These are phyloP conservation scores for Paraurostyla sp. DNA, from an alignment of 73 alveolate species.

Conservation along the genomic window DNA sequence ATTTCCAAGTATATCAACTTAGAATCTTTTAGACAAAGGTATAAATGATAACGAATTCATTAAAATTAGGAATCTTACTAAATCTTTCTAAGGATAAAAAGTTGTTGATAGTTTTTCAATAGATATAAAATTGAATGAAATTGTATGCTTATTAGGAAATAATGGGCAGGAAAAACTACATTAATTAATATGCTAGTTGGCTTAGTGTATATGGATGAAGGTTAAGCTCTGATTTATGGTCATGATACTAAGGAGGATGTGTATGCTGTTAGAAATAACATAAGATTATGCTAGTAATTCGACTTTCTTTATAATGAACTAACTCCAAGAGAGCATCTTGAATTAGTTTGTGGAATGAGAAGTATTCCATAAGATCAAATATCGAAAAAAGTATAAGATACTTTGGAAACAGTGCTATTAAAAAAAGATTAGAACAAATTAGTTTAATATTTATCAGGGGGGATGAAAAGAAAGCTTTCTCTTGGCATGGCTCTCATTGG, in stretches of 20 bases:
- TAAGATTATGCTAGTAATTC: slow-evolving; percentile 79
- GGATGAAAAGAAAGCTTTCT: slow-evolving; percentile 96
- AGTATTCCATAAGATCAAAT: background rate
- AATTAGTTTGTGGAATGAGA: slow-evolving; percentile 53
- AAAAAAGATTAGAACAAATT: slow-evolving; percentile 54
- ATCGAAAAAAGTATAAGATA: background rate
- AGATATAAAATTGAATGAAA: slow-evolving; percentile 78
- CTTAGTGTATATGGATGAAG: slow-evolving; percentile 73
- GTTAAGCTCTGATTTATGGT: slow-evolving; percentile 58
- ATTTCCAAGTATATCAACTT: background rate
- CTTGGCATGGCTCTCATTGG: slow-evolving; percentile 95
- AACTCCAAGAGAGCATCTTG: slow-evolving; percentile 69
- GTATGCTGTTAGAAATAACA: slow-evolving; percentile 52
- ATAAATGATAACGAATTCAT: background rate
- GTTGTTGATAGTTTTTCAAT: slow-evolving; percentile 69
- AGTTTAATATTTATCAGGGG: slow-evolving; percentile 78
- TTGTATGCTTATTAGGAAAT: slow-evolving; percentile 87
- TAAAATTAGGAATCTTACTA: background rate
- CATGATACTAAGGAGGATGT: slow-evolving; percentile 39
- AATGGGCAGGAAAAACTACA: slow-evolving; percentile 96
- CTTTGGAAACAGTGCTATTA: slow-evolving; percentile 23
- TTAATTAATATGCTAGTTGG: slow-evolving; percentile 88
- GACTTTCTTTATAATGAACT: slow-evolving; percentile 74
- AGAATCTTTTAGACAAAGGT: background rate
- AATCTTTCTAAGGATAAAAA: background rate